Evolutionary conservation across 495 filamentous ascomycete species (phyloP).

Genomic region (Neurospora africana): DNA sequence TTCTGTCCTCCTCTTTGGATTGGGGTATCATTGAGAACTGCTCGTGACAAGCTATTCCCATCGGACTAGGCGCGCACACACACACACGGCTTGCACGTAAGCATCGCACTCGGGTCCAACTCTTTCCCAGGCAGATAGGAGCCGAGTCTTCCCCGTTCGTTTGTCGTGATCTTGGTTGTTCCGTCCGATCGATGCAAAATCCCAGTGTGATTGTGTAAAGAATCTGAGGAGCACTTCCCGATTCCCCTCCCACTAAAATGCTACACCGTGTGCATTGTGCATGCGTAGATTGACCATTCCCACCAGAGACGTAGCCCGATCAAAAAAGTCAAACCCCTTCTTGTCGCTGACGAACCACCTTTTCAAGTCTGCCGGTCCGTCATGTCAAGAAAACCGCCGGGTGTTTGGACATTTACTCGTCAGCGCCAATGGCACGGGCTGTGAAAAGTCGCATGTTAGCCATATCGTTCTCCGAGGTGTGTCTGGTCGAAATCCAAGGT

Average conservation of each 20-base stretch:
- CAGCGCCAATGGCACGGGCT: slow-evolving; percentile 51
- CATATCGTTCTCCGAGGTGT: background rate
- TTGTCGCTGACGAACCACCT: slow-evolving; percentile 20
- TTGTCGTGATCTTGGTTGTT: background rate
- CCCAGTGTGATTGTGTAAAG: slow-evolving; percentile 17
- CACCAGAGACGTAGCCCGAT: slow-evolving; percentile 24
- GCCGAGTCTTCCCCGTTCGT: background rate
- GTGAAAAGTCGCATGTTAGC: slow-evolving; percentile 23
- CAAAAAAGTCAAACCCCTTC: slow-evolving; percentile 20
- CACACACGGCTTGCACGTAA: background rate
- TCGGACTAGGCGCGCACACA: background rate
- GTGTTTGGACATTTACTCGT: slow-evolving; percentile 40
- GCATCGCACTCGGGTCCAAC: background rate
- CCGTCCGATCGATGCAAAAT: slow-evolving; percentile 8
- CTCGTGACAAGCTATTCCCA: background rate
- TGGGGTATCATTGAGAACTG: background rate
- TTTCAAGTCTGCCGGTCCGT: slow-evolving; percentile 18
- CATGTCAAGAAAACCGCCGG: slow-evolving; percentile 13
- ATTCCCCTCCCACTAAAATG: slow-evolving; percentile 4
- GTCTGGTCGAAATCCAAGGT: background rate
- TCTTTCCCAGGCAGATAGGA: background rate
- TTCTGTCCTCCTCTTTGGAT: background rate
- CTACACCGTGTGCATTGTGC: background rate
- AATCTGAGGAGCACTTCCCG: slow-evolving; percentile 31
- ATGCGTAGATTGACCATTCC: slow-evolving; percentile 16